Evolutionary conservation across 2,329 filamentous ascomycete genomes (phyloP), one percentile per base, ranked within the genome.

Genomic region (Scedosporium dehoogii): DNA sequence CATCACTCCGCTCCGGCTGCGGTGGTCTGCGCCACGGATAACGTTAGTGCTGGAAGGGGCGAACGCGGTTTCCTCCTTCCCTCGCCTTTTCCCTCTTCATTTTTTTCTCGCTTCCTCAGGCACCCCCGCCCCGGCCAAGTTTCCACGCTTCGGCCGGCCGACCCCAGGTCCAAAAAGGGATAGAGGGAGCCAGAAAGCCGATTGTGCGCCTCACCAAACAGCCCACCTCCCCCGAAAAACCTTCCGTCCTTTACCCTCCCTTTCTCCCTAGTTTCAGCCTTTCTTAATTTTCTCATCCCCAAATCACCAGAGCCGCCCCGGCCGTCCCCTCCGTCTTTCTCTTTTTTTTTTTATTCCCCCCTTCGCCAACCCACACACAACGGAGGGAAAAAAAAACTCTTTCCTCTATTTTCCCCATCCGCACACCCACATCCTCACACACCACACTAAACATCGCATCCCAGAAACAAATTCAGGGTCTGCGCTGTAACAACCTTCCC

Each of bases 211-310:
- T 51, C n/a, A 46, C 25, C 38, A 33, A 60, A 38, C 59, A 46
- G 48, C 59, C 59, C 59, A 60, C 59, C 25, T 51, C 59, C 59
- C 59, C 59, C 59, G 59, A 60, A 60, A 60, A 60, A 33, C 59
- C 59, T 51, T 46, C 59, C 59, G 59, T 44, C 44, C 58, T 51
- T 44, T 42, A 33, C 44, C 44, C 18, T 53, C 44, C 44, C 29
- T 44, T 27, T 23, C 51, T 55, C 51, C 29, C 33, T 33, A 33
- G 59, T 60, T 60, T 60, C 59, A 60, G 59, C 59, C 59, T 60
- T 53, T 51, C 59, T 23, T 44, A 29, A 29, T 60, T 33, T 18
- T 21, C 59, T 38, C 44, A 53, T n/a, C 25, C 46, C 41, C 27
- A 27, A 38, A 51, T 29, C 44, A 21, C 25, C 59, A 58, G 27